phyloP scores from a whole-genome alignment of 2,329 filamentous ascomycete genomes.

The Acarospora socialis region DNA sequence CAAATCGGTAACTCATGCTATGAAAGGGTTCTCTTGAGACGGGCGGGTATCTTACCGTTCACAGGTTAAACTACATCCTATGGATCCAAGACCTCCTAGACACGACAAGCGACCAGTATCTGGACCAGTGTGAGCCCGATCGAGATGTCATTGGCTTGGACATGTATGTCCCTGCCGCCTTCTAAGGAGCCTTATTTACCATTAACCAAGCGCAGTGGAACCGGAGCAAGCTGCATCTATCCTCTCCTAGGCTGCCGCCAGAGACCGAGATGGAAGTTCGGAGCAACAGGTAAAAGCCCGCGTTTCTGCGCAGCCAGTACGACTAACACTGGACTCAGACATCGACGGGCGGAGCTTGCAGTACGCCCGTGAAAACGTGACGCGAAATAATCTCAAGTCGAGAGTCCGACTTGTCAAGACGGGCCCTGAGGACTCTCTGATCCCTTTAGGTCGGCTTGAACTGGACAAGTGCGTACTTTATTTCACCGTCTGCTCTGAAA shows the following conservation, averaged over 20 bases:
- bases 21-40: conserved; percentile 10
- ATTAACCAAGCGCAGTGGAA: conserved; percentile 40
- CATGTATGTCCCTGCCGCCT: conserved; percentile 35
- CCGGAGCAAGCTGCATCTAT: conserved; percentile 84
- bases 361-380: conserved; percentile 54
- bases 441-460: conserved; percentile 46
- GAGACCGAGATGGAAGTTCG: conserved; percentile 55
- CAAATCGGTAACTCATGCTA: conserved; percentile 26
- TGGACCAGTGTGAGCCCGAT: conserved; percentile 37
- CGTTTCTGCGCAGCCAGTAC: not conserved
- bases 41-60: conserved; percentile 22
- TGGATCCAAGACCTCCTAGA: conserved; percentile 79
- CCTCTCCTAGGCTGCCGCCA: conserved; percentile 62
- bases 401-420: conserved; percentile 52
- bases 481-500: conserved; percentile 7
- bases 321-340: conserved; percentile 36
- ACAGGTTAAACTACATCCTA: conserved; percentile 74
- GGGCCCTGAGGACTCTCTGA: conserved; percentile 36
- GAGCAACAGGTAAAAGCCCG: conserved; percentile 44
- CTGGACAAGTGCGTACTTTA: conserved; percentile 23
- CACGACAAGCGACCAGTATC: conserved; percentile 39
- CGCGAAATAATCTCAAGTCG: conserved; percentile 46
- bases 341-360: conserved; percentile 57
- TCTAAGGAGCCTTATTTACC: not conserved
- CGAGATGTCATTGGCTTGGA: conserved; percentile 58